Conservation (phyloP, 305 asterid species). For the Salvia sclarea region DNA sequence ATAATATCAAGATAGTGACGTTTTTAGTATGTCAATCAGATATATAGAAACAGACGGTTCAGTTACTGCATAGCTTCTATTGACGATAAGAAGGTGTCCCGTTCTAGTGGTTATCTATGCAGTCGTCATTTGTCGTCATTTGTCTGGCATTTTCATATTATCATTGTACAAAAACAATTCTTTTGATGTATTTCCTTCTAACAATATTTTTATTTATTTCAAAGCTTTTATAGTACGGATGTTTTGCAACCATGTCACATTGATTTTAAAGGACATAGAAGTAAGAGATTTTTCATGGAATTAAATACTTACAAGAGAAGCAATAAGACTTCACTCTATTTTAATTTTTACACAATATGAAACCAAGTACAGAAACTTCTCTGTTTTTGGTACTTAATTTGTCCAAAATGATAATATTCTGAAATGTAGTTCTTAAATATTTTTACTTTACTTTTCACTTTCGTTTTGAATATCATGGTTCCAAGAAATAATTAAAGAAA, state of each 20-base stretch:
- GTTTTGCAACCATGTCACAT: neutral
- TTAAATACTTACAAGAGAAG: conserved; percentile 12
- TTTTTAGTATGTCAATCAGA: conserved; percentile 11
- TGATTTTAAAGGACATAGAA: neutral
- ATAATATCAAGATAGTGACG: neutral
- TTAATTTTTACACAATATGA: neutral
- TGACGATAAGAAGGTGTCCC: too few relatives aligned
- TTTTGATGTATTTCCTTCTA: neutral
- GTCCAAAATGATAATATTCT: neutral
- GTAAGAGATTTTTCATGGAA: neutral
- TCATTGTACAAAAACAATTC: neutral
- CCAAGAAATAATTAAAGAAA: neutral
- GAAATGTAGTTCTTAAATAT: neutral
- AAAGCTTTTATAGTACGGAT: neutral
- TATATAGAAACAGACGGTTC: neutral
- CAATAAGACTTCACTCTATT: neutral
- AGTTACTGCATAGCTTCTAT: neutral
- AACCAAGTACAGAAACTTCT: neutral
- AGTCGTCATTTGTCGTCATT: too few relatives aligned
- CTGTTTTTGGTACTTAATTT: neutral
- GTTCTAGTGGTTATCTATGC: neutral
- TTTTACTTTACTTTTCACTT: neutral
- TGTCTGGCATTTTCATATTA: neutral
- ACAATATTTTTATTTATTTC: neutral
- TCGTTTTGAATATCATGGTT: neutral